Base-by-base conservation (phyloP, 805 yeast species). In the Priceomyces carsonii region DNA sequence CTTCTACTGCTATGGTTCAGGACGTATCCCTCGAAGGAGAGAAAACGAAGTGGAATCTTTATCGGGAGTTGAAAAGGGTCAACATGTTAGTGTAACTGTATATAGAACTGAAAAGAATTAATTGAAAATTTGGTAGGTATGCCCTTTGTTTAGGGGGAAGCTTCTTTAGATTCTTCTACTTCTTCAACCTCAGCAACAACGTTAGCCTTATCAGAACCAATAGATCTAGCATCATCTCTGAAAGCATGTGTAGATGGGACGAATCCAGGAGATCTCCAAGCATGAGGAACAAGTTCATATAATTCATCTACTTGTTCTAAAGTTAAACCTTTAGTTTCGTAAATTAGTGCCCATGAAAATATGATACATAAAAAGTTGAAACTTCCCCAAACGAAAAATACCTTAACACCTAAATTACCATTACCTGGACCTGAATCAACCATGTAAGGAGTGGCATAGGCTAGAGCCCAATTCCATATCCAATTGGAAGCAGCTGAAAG, bases 311-410 rank as follows among this genome's bases (percentile, higher is more conserved):
- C 61, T 47, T 64, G 66, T 51, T 64, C 71, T 48, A 64, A 62
- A 30, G 69, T 43, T 47, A 64, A 59, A 32, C 66, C 66, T 54
- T 63, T 63, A 42, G 69, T 61, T 53, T 64, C 71, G 51, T 59
- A 63, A 42, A 64, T 58, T 38, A 53, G 40, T 40, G 38, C 35
- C 50, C 47, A 64, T 32, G 61, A 61, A 35, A 63, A 64, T 25
- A 60, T 12, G 29, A 46, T 50, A 46, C 70, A 62, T 32, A 61
- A 36, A 35, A 56, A 50, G 52, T 63, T 63, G 40, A 53, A 64
- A 4, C 69, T 66, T 45, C 68, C 69, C 70, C 70, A 64, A 45
- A 64, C 55, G 51, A 63, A 64, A 48, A 64, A 63, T 32, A 64
- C 70, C 42, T 64, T 64, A 40, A 62, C 41, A 13, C 67, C 67